Evolutionary conservation across 305 asterid species (phyloP), one percentile per base, ranked within the genome.

Genomic region (Rubia occidens): DNA sequence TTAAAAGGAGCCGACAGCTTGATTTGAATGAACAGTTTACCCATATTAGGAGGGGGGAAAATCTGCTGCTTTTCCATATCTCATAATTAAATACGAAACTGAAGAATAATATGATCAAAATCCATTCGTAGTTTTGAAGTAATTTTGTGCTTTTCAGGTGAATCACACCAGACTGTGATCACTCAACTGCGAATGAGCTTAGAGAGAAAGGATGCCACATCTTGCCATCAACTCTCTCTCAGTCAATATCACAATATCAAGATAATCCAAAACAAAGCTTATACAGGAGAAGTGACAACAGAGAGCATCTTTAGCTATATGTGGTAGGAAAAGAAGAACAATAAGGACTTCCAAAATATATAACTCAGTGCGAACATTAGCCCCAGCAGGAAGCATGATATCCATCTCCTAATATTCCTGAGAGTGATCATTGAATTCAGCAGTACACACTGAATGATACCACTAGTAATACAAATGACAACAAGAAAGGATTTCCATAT

Each of bases 141-240:
- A 17, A 43, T 68, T 56, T 6, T 18, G 44, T 56, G 29, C 20
- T 24, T 56, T 13, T 21, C 21, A 13, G 40, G 45, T 20, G 11
- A 68, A 55, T 37, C 17, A 35, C 26, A 47, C 59, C 11, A 39
- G 18, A 24, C 15, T 66, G 32, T 9, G 26, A 2, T 66, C 69
- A 65, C 35, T 11, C 8, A n/a, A 40, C 11, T 40, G 53, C 15
- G 8, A 3, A n/a, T 59, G 17, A 29, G 61, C 43, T 49, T 54
- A 24, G 21, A 24, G 15, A 44, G 21, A 11, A 24, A 3, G 9
- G 15, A 3, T 18, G 35, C 35, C 35, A 32, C 35, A 32, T 58
- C 72, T 71, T 58, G 40, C 62, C n/a, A 29, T 21, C 4, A 70
- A 63, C 26, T 24, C 45, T 69, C 26, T 13, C 26, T 6, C 17